Evolutionary conservation across 2,329 filamentous ascomycete genomes (phyloP).

Genomic region (Myriangium duriaei): DNA sequence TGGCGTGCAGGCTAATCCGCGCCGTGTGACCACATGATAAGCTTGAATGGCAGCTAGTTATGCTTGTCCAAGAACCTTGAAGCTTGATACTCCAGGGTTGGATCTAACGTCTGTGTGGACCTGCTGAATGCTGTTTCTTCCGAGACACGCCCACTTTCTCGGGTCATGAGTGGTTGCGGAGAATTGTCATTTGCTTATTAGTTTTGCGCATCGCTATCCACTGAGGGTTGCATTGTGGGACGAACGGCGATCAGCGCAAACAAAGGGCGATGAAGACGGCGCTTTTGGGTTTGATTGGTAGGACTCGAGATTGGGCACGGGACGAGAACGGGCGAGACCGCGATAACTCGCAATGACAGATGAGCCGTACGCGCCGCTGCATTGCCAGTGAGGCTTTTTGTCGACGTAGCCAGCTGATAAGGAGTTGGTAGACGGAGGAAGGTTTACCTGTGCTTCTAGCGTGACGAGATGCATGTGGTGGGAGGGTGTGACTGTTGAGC

Average conservation of each 20-base stretch:
- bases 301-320: too few species aligned
- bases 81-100: not conserved
- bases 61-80: not conserved
- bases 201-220: too few species aligned
- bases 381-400: too few species aligned
- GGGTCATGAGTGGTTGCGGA: not conserved
- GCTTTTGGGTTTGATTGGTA: too few species aligned
- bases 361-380: too few species aligned
- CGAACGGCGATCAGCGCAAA: too few species aligned
- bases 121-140: too few species aligned
- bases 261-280: too few species aligned
- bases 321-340: too few species aligned
- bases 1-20: conserved; percentile 3
- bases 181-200: too few species aligned
- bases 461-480: not conserved
- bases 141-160: not conserved
- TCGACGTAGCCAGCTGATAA: not conserved
- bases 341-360: too few species aligned
- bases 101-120: not conserved
- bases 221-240: too few species aligned
- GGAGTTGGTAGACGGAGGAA: not conserved
- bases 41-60: conserved; percentile 3
- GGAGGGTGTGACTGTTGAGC: not conserved
- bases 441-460: not conserved
- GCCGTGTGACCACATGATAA: conserved; percentile 10